Conservation (phyloP, 495 filamentous ascomycete species). For the Staphylotrichum longicolle region DNA sequence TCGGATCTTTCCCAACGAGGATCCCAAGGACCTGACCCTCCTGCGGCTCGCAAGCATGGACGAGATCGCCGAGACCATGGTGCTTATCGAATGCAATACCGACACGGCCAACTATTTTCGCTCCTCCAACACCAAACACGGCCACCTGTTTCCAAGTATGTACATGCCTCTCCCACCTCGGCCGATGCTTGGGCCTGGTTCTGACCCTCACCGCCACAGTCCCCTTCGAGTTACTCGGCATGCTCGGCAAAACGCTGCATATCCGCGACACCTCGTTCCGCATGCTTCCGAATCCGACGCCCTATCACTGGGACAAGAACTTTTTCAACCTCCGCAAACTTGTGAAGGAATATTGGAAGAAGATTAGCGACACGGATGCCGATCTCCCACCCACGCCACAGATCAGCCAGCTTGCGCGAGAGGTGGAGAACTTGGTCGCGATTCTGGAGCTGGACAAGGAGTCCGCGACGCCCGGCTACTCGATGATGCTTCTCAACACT, state of each 20-base stretch:
- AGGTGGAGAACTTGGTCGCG: slow-evolving; percentile 22
- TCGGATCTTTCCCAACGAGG: slow-evolving; percentile 40
- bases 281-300: slow-evolving; percentile 51
- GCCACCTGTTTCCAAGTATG: slow-evolving; percentile 51
- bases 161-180: background rate
- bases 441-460: slow-evolving; percentile 15
- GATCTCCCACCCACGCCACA: slow-evolving; percentile 6
- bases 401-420: slow-evolving; percentile 14
- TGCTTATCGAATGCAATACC: slow-evolving; percentile 45
- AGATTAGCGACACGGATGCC: slow-evolving; percentile 21
- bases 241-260: slow-evolving; percentile 48
- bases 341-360: slow-evolving; percentile 34
- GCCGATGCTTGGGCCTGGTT: background rate
- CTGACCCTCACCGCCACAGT: slow-evolving; percentile 35
- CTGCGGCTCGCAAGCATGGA: slow-evolving; percentile 39
- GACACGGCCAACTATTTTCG: slow-evolving; percentile 43
- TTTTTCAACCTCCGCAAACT: slow-evolving; percentile 38
- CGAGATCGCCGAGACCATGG: slow-evolving; percentile 47
- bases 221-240: slow-evolving; percentile 52
- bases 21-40: slow-evolving; percentile 33
- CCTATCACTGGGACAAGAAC: slow-evolving; percentile 46
- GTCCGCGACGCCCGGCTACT: slow-evolving; percentile 26
- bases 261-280: slow-evolving; percentile 43
- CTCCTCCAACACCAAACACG: slow-evolving; percentile 31
- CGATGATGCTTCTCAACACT: slow-evolving; percentile 32